A percentile compares a stretch with the other conserved stretches of the same genome.
Conservation (phyloP, 2,329 filamentous ascomycete species). For the Colletotrichum falcatum region DNA sequence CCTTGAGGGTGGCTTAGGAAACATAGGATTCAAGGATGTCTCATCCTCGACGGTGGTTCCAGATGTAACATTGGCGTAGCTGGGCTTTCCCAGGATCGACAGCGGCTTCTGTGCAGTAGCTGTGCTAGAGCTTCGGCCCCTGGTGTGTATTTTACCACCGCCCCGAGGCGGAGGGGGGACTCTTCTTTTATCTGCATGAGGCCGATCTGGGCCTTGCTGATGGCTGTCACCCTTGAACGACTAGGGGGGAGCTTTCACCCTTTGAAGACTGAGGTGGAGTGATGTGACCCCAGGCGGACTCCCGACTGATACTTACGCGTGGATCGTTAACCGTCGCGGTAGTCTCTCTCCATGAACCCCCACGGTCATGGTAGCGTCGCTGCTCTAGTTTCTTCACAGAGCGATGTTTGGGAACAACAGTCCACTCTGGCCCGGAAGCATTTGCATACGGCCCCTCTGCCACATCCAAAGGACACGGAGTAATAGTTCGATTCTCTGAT, state of each 20-base stretch:
- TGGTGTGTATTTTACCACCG: constrained; percentile 46
- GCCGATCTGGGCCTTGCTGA: constrained; percentile 56
- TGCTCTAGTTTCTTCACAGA: constrained; percentile 54
- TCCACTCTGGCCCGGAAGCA: constrained; percentile 43
- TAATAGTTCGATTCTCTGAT: constrained; percentile 47
- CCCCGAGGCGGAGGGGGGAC: constrained; percentile 49
- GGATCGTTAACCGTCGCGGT: constrained; percentile 53
- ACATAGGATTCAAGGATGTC: constrained; percentile 41
- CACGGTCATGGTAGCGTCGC: constrained; percentile 57
- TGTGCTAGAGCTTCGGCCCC: constrained; percentile 42
- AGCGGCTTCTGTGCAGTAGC: constrained; percentile 46
- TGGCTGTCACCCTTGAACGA: constrained; percentile 48
- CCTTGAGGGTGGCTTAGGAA: constrained; percentile 39
- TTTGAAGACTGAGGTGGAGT: constrained; percentile 42
- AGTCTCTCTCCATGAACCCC: constrained; percentile 58
- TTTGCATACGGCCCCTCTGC: not conserved
- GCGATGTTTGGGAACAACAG: constrained; percentile 52
- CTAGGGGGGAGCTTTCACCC: constrained; percentile 43
- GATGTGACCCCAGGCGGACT: constrained; percentile 53
- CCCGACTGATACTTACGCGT: constrained; percentile 55
- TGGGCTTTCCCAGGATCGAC: constrained; percentile 48
- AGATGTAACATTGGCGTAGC: constrained; percentile 48
- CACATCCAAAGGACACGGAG: constrained; percentile 41
- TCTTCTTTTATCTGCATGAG: constrained; percentile 56
- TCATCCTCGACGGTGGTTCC: constrained; percentile 40